phyloP scores from a whole-genome alignment of 495 filamentous ascomycete species.

The Rusavskia elegans region DNA sequence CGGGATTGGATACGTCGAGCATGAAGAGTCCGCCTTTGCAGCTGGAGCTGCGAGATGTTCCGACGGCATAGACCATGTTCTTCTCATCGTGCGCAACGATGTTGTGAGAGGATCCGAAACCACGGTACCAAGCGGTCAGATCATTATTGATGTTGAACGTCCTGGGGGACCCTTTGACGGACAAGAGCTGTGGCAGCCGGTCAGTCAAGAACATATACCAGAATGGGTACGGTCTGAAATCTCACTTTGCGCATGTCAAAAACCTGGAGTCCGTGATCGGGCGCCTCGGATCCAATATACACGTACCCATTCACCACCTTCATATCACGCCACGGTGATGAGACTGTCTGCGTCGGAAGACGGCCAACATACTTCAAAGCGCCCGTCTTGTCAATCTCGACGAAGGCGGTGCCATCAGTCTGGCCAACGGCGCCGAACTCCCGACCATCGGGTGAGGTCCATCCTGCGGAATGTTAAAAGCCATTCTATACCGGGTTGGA shows the following conservation, averaged over 20 bases:
- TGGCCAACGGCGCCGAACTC: conserved; percentile 43
- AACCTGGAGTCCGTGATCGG: conserved; percentile 32
- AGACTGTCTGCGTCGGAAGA: conserved; percentile 29
- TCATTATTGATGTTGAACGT: conserved; percentile 21
- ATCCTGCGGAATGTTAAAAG: conserved; percentile 17
- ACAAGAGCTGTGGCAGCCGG: background rate
- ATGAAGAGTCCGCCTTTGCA: conserved; percentile 38
- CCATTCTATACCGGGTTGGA: background rate
- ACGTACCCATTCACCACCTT: conserved; percentile 29
- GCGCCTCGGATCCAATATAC: conserved; percentile 33
- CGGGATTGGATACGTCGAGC: conserved; percentile 33
- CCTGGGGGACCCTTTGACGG: conserved; percentile 9
- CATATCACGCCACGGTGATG: conserved; percentile 34
- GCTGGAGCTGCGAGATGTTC: conserved; percentile 26
- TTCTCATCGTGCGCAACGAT: conserved; percentile 35
- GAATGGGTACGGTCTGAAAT: background rate
- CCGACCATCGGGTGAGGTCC: conserved; percentile 39
- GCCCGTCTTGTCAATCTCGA: background rate
- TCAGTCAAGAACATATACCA: background rate
- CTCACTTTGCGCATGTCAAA: conserved; percentile 33
- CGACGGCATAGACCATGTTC: conserved; percentile 35
- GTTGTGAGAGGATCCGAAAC: conserved; percentile 35
- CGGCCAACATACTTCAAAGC: conserved; percentile 37
- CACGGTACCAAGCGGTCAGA: conserved; percentile 16
- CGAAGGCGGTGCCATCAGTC: conserved; percentile 36